A percentile compares a stretch with the other conserved stretches of the same genome.
Conservation (phyloP, 164 flowering plant species). For the Akebia trifoliata region DNA sequence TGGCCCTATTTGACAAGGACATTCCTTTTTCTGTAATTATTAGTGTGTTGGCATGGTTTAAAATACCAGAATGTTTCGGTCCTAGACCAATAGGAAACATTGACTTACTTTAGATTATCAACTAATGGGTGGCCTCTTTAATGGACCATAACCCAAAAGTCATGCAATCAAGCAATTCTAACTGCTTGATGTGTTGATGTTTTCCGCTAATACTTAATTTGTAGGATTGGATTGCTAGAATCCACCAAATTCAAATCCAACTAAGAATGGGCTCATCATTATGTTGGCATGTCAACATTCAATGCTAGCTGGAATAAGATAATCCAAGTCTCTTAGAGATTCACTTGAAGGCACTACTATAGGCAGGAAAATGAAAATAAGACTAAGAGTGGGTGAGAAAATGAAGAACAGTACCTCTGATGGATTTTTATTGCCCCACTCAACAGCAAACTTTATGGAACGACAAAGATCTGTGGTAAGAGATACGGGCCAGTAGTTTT, state of each 20-base stretch:
- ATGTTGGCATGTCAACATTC: not conserved
- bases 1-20: no score
- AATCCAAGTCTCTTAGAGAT: no score
- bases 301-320: no score
- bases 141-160: no score
- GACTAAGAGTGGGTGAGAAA: not conserved
- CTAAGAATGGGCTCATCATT: not conserved
- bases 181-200: not conserved
- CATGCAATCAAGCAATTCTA: not conserved
- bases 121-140: no score
- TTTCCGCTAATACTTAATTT: not conserved
- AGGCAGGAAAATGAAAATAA: not conserved
- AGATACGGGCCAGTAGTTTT: constrained; percentile 66
- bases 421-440: constrained; percentile 67
- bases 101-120: no score
- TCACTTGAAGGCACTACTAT: no score
- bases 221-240: not conserved
- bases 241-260: not conserved
- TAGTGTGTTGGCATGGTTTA: no score
- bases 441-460: constrained; percentile 67
- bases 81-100: no score
- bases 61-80: no score
- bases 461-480: constrained; percentile 40
- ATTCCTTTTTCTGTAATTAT: no score
- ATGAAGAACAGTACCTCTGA: constrained; percentile 33